phyloP scores from a whole-genome alignment of 1,284 basidiomycete genomes.

The Moesziomyces parantarcticus region DNA sequence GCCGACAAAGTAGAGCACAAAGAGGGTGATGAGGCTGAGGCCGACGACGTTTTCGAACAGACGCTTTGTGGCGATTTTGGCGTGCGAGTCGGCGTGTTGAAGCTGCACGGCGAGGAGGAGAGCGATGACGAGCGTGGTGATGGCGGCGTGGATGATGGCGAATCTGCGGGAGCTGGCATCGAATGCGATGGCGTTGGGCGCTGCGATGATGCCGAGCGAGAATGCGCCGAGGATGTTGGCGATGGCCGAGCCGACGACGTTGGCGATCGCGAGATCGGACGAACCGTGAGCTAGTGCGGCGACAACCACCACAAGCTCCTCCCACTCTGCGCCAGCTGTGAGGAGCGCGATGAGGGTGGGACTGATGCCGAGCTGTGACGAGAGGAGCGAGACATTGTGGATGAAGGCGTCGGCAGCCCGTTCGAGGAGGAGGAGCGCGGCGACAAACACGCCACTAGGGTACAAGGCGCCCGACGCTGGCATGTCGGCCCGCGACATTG shows the following conservation, averaged over 20 bases:
- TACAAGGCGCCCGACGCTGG: slow-evolving; percentile 18
- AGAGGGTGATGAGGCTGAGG: slow-evolving; percentile 31
- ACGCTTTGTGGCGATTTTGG: slow-evolving; percentile 25
- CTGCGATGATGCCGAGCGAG: slow-evolving; percentile 35
- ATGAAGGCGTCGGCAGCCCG: slow-evolving; percentile 38
- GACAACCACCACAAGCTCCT: slow-evolving; percentile 46
- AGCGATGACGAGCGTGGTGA: slow-evolving; percentile 31
- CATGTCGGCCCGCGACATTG: background rate
- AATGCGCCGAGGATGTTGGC: slow-evolving; percentile 58
- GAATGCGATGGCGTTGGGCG: slow-evolving; percentile 27
- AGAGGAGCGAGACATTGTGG: slow-evolving; percentile 34
- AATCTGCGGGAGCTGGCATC: slow-evolving; percentile 39
- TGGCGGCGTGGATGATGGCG: slow-evolving; percentile 36
- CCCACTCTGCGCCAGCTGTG: slow-evolving; percentile 53
- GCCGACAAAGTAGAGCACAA: slow-evolving; percentile 40
- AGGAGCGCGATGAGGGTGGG: slow-evolving; percentile 44
- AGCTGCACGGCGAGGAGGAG: slow-evolving; percentile 31
- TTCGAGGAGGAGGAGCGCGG: slow-evolving; percentile 30
- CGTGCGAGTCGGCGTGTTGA: slow-evolving; percentile 32
- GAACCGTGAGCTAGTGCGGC: slow-evolving; percentile 38
- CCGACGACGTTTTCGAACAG: slow-evolving; percentile 46
- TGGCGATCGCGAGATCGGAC: slow-evolving; percentile 51
- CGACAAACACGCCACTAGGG: slow-evolving; percentile 34
- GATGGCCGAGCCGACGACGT: slow-evolving; percentile 59
- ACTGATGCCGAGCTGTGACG: slow-evolving; percentile 28